phyloP scores from a whole-genome alignment of 2,329 filamentous ascomycete species.

The Pezicula rhizophila region DNA sequence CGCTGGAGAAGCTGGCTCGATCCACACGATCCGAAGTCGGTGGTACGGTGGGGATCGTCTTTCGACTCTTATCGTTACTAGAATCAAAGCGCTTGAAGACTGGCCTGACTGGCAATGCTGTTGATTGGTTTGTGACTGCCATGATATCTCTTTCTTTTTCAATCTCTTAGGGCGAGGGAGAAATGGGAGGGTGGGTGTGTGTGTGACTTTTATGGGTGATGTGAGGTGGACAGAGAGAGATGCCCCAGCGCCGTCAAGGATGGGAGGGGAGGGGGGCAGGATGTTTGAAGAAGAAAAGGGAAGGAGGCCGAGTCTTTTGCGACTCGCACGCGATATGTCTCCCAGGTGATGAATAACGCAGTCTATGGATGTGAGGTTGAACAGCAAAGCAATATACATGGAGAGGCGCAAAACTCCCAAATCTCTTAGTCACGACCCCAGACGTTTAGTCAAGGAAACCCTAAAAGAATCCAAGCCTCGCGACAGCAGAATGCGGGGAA shows the following conservation, averaged over 20 bases:
- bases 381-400: background rate
- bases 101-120: slow-evolving; percentile 1
- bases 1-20: slow-evolving; percentile 25
- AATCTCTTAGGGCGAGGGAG: background rate
- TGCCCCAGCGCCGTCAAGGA: too few relatives aligned
- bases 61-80: background rate
- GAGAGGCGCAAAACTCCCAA: background rate
- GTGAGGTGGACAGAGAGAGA: too few relatives aligned
- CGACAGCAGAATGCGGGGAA: slow-evolving; percentile 3
- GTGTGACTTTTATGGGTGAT: background rate
- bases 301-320: too few relatives aligned
- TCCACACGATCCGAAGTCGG: slow-evolving; percentile 21
- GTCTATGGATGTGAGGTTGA: background rate
- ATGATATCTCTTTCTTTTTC: slow-evolving; percentile 2
- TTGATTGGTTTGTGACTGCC: slow-evolving; percentile 5
- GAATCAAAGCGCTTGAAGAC: background rate
- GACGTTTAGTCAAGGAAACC: slow-evolving; percentile 17
- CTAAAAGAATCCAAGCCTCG: background rate
- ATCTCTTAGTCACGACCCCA: slow-evolving; percentile 15
- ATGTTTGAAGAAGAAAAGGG: background rate
- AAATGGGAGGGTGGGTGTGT: background rate
- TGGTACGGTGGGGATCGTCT: slow-evolving; percentile 8
- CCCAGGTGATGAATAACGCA: background rate
- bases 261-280: too few relatives aligned
- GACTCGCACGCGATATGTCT: background rate